Conservation (phyloP, 768 basidiomycete species). For the Lentinula boryana region DNA sequence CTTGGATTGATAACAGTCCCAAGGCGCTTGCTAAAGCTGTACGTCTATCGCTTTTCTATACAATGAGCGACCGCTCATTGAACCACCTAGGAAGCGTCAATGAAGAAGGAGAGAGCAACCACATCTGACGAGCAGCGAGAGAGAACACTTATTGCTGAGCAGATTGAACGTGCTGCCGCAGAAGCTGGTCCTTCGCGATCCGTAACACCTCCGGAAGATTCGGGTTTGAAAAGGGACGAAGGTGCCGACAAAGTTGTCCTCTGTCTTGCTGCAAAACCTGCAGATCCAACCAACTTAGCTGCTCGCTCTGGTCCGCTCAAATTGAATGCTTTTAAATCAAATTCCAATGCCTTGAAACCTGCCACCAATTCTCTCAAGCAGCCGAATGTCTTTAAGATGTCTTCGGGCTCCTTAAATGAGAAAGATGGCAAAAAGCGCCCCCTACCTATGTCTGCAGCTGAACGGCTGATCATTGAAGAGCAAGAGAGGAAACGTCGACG, state of each 20-base stretch:
- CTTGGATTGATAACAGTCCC: conserved; percentile 96
- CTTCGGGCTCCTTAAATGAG: conserved; percentile 24
- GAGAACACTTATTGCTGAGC: conserved; percentile 81
- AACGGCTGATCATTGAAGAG: conserved; percentile 84
- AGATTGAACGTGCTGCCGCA: conserved; percentile 81
- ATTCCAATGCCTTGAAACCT: conserved; percentile 51
- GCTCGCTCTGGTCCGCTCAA: conserved; percentile 35
- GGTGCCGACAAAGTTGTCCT: conserved; percentile 69
- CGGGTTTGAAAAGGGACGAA: conserved; percentile 69
- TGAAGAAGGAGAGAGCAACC: conserved; percentile 89
- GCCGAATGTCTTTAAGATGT: conserved; percentile 66
- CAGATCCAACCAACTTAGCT: conserved; percentile 22
- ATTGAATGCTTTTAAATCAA: conserved; percentile 55
- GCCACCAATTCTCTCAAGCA: conserved; percentile 61
- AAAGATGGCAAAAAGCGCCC: conserved; percentile 60
- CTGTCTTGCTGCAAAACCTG: conserved; percentile 43
- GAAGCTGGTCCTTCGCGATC: conserved; percentile 32
- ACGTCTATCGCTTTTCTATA: conserved; percentile 16
- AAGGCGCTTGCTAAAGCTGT: conserved; percentile 90
- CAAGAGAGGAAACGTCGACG: conserved; percentile 82
- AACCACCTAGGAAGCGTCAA: conserved; percentile 57
- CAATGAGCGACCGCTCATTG: conserved; percentile 7
- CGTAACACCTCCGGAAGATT: conserved; percentile 37
- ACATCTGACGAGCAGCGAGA: conserved; percentile 95
- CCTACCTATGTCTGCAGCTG: conserved; percentile 72